phyloP scores from a whole-genome alignment of 192 early-diverging fungal genomes.

The Backusella tarrabulga region DNA sequence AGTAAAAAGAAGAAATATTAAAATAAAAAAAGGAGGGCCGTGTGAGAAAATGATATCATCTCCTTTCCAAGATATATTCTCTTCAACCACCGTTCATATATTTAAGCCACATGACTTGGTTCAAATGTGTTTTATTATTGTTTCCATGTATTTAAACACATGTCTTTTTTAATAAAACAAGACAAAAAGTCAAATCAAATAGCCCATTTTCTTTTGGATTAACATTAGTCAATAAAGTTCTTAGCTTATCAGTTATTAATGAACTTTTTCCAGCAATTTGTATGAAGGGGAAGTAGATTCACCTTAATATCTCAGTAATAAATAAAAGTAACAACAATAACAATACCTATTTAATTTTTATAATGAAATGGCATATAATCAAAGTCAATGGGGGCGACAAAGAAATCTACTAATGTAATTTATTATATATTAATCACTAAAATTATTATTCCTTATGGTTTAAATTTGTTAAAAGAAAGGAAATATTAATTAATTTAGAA shows the following conservation, averaged over 20 bases:
- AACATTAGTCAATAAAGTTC: not conserved
- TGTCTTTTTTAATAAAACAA: not conserved
- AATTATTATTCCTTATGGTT: not conserved
- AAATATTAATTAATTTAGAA: not conserved
- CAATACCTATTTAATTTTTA: not conserved
- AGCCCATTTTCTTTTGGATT: not conserved
- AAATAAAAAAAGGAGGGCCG: not conserved
- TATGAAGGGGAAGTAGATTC: not conserved
- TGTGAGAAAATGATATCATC: conserved; percentile 5
- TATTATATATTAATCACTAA: not conserved
- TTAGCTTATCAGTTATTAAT: not conserved
- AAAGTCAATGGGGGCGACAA: not conserved
- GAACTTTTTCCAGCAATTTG: not conserved
- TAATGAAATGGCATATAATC: not conserved
- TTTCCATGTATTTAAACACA: not conserved
- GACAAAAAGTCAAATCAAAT: not conserved
- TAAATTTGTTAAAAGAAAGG: not conserved
- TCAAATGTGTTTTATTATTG: not conserved
- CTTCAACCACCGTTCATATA: not conserved
- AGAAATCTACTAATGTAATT: not conserved
- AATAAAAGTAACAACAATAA: not conserved
- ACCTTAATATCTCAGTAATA: not conserved
- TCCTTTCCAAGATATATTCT: not conserved
- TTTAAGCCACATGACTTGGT: conserved; percentile 5
- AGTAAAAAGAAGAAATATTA: conserved; percentile 11